Conservation (phyloP, 192 early-diverging fungal species). For the Dimargaris cristalligena region DNA sequence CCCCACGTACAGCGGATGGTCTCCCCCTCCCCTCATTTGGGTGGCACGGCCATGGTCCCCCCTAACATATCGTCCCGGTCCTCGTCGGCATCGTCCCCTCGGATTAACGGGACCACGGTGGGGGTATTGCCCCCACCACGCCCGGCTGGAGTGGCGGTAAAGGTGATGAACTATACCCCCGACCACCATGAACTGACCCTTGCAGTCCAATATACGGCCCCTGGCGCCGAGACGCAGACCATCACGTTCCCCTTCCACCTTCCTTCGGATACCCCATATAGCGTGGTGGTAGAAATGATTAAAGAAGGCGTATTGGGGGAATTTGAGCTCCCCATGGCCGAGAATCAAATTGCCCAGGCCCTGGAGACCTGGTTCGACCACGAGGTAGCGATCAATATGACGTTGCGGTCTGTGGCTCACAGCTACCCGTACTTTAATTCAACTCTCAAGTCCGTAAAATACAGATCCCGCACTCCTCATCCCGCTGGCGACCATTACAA, state of each 20-base stretch:
- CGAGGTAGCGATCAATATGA: background rate
- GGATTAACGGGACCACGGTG: too few relatives aligned
- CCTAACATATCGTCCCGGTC: background rate
- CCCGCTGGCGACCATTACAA: too few relatives aligned
- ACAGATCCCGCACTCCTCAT: too few relatives aligned
- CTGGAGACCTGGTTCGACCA: slow-evolving; percentile 1
- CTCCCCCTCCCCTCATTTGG: background rate
- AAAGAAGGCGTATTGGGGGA: slow-evolving; percentile 3
- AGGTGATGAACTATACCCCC: background rate
- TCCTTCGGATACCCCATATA: slow-evolving; percentile 2
- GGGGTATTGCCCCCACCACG: background rate
- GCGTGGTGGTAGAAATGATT: slow-evolving; percentile 8
- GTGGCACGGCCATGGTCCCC: background rate
- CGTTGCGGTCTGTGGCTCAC: background rate
- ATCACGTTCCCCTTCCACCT: slow-evolving; percentile 9
- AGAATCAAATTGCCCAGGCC: background rate
- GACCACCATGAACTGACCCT: slow-evolving; percentile 6
- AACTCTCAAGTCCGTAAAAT: background rate
- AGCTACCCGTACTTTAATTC: slow-evolving; percentile 3
- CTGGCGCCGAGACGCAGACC: background rate
- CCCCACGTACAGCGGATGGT: background rate
- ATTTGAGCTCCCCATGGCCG: background rate
- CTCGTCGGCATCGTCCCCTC: background rate
- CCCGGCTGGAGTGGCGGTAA: background rate
- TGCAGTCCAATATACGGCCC: background rate